Base-by-base conservation (phyloP, 2,329 filamentous ascomycete genomes). In the Penicillium sp. region DNA sequence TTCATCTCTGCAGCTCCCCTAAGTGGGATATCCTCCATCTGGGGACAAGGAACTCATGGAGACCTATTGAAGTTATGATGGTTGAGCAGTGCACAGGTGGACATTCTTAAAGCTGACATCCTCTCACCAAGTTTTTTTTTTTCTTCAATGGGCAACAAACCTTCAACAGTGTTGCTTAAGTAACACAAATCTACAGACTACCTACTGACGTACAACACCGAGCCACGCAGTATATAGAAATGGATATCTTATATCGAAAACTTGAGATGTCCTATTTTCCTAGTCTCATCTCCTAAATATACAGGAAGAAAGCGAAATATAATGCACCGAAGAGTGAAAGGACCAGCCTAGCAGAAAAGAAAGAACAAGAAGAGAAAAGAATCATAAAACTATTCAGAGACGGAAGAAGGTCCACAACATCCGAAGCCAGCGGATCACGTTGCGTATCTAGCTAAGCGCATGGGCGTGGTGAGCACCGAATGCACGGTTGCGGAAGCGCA, bases 401-500 rank as follows among this genome's bases (percentile, higher is more conserved):
- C 7, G 50, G 6, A 13, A 43, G 2, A 29, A 56, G 25, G 17
- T 21, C n/a, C 8, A 25, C 43, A 54, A 56, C 25, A 42, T 50
- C 64, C 37, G 56, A 60, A 6, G 13, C 68, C 67, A 60, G 69
- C 65, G 52, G 58, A 60, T 60, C 29, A 58, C 42, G 27, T 46
- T n/a, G 31, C 5, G 8, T 48, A 35, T 63, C 59, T 61, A 72
- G 31, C 60, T 65, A 57, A 71, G 69, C 15, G 40, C 21, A 58
- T 58, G 50, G 31, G 62, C 62, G 21, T 57, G 69, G 58, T 57
- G 48, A 40, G 60, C 63, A 31, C 56, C 60, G 54, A 66, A 56
- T 13, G 48, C 42, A 35, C 69, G 71, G 46, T 66, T 68, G 51
- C 68, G 68, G 64, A 68, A 67, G 46, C 71, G 72, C 64, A 71